These are phyloP conservation scores for Dichotomopilus funicola DNA, from an alignment of 2,329 filamentous ascomycete species.

Conservation along the genomic window DNA sequence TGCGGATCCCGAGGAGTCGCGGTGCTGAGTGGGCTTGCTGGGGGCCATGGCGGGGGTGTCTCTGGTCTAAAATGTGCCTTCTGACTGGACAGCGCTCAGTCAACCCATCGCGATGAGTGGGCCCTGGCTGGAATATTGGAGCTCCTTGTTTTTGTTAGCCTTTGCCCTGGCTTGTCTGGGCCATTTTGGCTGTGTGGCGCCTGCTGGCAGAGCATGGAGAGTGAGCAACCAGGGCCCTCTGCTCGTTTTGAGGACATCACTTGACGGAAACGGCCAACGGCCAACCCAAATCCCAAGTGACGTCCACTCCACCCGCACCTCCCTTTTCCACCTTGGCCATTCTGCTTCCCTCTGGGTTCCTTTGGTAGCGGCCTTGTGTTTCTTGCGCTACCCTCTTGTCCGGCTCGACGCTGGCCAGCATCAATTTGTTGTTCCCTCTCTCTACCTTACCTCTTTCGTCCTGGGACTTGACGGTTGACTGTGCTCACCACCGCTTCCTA, in stretches of 20 bases:
- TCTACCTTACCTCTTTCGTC: not conserved
- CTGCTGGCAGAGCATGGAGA: conserved; percentile 1
- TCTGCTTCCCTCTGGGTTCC: conserved; percentile 5
- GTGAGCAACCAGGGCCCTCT: too few species aligned
- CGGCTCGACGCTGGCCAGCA: conserved; percentile 20
- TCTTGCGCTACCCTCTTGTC: conserved; percentile 11
- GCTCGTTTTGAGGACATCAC: conserved; percentile 18
- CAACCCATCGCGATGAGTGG: not conserved
- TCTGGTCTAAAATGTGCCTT: conserved; percentile 3
- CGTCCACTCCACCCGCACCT: conserved; percentile 7
- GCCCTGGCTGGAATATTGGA: conserved; percentile 2
- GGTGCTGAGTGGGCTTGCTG: not conserved
- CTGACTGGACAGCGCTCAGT: conserved; percentile 13
- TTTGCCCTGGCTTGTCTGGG: conserved; percentile 18
- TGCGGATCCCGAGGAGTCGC: not conserved
- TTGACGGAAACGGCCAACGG: conserved; percentile 16
- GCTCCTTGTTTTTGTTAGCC: conserved; percentile 15
- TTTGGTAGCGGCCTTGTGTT: conserved; percentile 6
- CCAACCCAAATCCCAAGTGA: conserved; percentile 14
- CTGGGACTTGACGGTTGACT: conserved; percentile 7
- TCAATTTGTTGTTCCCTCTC: conserved; percentile 16
- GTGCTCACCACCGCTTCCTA: not conserved
- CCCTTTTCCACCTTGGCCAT: conserved; percentile 4
- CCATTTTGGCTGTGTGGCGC: conserved; percentile 15
- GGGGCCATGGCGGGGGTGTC: conserved; percentile 9